phyloP scores from a whole-genome alignment of 192 early-diverging fungal genomes.

The Helicostylum pulchrum region DNA sequence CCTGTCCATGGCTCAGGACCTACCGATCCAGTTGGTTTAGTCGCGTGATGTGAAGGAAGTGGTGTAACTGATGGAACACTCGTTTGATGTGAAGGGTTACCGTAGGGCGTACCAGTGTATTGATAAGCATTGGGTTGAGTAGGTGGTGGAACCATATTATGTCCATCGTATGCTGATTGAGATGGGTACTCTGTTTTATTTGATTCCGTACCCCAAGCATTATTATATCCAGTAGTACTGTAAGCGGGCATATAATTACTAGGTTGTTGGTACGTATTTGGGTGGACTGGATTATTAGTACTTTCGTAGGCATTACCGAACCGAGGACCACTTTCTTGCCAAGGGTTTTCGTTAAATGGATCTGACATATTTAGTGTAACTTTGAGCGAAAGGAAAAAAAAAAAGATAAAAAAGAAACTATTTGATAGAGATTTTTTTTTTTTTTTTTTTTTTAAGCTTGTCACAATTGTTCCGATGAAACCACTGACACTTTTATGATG shows the following conservation, averaged over 20 bases:
- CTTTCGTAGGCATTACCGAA: conserved; percentile 29
- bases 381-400: neutral
- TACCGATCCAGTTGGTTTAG: neutral
- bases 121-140: conserved; percentile 25
- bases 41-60: neutral
- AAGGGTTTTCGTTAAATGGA: conserved; percentile 20
- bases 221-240: neutral
- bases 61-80: neutral
- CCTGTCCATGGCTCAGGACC: conserved; percentile 13
- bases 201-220: conserved; percentile 3
- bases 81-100: conserved; percentile 12
- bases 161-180: conserved; percentile 2
- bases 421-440: too few relatives aligned
- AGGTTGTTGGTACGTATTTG: neutral
- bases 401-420: conserved; percentile 1
- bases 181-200: conserved; percentile 6
- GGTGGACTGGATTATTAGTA: conserved; percentile 5
- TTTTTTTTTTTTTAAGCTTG: too few relatives aligned
- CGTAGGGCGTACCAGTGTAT: conserved; percentile 30
- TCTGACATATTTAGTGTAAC: conserved; percentile 7
- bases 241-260: conserved; percentile 20
- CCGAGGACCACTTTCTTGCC: conserved; percentile 9
- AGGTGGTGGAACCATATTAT: neutral
- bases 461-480: too few relatives aligned
- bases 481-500: too few relatives aligned